Evolutionary conservation across 1,284 basidiomycete genomes (phyloP), one percentile per base, ranked within the genome.

Genomic region (Ceratobasidium papillatum): DNA sequence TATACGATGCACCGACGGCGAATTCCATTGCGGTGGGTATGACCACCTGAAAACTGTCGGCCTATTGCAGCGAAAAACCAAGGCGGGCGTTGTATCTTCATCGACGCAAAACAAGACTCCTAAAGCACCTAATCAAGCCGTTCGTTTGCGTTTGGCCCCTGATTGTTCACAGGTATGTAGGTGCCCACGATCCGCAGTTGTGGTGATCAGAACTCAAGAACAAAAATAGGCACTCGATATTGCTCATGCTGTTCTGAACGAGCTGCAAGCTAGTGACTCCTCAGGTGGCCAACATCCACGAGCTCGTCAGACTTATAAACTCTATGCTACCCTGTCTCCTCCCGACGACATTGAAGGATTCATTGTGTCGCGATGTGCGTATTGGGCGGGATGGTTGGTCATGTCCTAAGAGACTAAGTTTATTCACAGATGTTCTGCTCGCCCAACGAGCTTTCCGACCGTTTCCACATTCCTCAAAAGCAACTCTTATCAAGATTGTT

Each of bases 11-110:
- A 32, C n/a, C 9, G 19, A 19, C 34, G 64, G 64, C 5, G 19
- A 19, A 19, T 66, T 66, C 38, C 32, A 25, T 22, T 66, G 64
- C 27, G 32, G 51, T 14, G 49, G 64, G 11, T 66, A 66, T 27
- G 22, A 30, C 27, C 30, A 66, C 22, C 30, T 27, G 14, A 25
- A 47, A 5, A 47, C 27, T 3, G 9, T 19, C 7, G 8, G 45
- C n/a, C n/a, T n/a, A n/a, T n/a, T n/a, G n/a, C n/a, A n/a, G n/a
- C n/a, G n/a, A n/a, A n/a, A n/a, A n/a, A n/a, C n/a, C n/a, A n/a
- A n/a, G n/a, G n/a, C n/a, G n/a, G n/a, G n/a, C n/a, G n/a, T n/a
- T 9, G 45, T 17, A 47, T 47, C 45, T 47, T 11, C 45, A 11
- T 47, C 8, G 3, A 9, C 8, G 19, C 45, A 17, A 19, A 47